Evolutionary conservation across 192 early-diverging fungal genomes (phyloP).

Genomic region (Coemansia sp.): DNA sequence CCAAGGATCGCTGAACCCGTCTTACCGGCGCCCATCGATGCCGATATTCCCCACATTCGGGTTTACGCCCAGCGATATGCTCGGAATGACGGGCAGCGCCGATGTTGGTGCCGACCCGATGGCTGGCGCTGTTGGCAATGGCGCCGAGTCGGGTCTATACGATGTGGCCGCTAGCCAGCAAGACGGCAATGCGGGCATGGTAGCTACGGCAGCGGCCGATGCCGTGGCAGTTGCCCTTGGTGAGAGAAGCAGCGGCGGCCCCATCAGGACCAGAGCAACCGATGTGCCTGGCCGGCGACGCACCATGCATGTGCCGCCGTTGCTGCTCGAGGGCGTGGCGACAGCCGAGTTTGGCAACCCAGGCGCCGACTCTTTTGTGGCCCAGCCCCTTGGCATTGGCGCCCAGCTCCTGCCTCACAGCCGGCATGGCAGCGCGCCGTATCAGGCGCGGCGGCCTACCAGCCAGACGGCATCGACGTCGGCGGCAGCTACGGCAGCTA

Average conservation of each 20-base stretch:
- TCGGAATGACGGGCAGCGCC: constrained; percentile 10
- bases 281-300: constrained; percentile 25
- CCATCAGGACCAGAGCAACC: background rate
- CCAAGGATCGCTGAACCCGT: constrained; percentile 8
- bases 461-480: background rate
- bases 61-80: constrained; percentile 25
- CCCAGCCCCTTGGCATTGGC: background rate
- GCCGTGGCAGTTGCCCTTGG: constrained; percentile 31
- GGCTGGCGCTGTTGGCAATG: background rate
- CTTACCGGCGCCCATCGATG: constrained; percentile 49
- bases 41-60: constrained; percentile 44
- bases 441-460: constrained; percentile 9
- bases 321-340: constrained; percentile 43
- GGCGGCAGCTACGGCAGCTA: background rate
- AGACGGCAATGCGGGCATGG: constrained; percentile 1
- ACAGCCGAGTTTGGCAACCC: constrained; percentile 22
- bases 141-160: constrained; percentile 9
- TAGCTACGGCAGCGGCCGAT: constrained; percentile 28
- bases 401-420: background rate
- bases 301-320: constrained; percentile 51
- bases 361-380: background rate
- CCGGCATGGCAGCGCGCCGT: constrained; percentile 5
- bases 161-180: constrained; percentile 7
- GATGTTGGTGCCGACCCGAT: background rate
- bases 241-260: background rate